Percentiles rank a stretch among this genome's conserved stretches.
These are phyloP conservation scores for Crucihimalaya himalaica DNA, from an alignment of 345 rosid genomes.

Conservation along the genomic window DNA sequence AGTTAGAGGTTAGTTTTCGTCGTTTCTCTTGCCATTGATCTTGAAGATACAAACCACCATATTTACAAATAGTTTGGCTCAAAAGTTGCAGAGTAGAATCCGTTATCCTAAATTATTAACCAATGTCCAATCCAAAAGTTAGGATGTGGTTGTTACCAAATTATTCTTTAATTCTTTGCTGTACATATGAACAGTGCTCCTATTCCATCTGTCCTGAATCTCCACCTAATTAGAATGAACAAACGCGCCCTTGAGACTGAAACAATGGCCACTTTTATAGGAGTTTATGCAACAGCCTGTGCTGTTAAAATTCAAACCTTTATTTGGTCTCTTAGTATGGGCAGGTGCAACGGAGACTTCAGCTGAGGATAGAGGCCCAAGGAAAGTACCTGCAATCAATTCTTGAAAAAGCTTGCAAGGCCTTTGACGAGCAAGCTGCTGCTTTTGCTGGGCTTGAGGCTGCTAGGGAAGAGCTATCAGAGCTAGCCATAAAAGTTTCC, in stretches of 20 bases:
- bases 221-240: not conserved
- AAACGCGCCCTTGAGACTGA: not conserved
- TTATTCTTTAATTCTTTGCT: not conserved
- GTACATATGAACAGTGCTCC: not conserved
- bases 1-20: conserved; percentile 74
- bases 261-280: not conserved
- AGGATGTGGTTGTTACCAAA: not conserved
- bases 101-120: not conserved
- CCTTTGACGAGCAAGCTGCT: conserved; percentile 72
- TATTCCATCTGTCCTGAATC: not conserved
- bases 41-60: not conserved
- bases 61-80: not conserved
- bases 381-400: conserved; percentile 89
- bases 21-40: not conserved
- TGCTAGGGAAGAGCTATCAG: conserved; percentile 90
- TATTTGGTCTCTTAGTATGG: conserved; percentile 30
- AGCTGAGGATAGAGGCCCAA: conserved; percentile 92
- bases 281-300: not conserved
- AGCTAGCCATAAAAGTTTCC: conserved; percentile 74
- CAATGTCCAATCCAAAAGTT: not conserved
- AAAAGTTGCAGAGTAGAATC: not conserved
- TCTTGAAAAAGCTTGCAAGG: conserved; percentile 94
- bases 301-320: conserved; percentile 19
- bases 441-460: conserved; percentile 78
- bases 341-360: conserved; percentile 94